Evolutionary conservation across 805 yeast species (phyloP), one percentile per base, ranked within the genome.

Genomic region (Wickerhamomyces subpelliculosus): DNA sequence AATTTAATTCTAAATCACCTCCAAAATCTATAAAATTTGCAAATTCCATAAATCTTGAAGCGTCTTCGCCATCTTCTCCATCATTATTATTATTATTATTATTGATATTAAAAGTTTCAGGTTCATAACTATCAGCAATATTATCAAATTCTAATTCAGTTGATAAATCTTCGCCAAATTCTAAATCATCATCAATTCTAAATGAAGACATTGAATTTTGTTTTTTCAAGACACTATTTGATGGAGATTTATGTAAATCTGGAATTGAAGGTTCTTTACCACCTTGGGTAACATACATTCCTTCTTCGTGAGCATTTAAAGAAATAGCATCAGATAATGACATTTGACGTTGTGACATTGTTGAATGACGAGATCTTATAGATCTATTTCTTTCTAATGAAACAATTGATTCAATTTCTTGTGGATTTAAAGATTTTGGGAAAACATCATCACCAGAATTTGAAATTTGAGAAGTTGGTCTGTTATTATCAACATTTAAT

Each of bases 401-500:
- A 43, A 81, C 80, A 40, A 84, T 84, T 33, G 84, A 78, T 46
- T 80, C 84, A 10, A 84, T 84, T 51, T 84, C 94, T 37, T 72
- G 75, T 0, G 73, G 66, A 40, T 71, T 80, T 24, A 84, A 62
- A 3, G 77, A 72, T 52, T 79, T 83, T 0, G 94, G 94, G 55
- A 84, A 84, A 20, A 84, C 57, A 0, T 78, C 75, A 39, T 82
- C 80, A 20, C 80, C 79, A 5, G 29, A 5, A 62, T 52, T 53
- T 7, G 48, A 41, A 12, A 48, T 45, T 25, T 39, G 43, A 8
- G 54, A 44, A 8, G 37, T 29, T 35, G 37, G 37, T 20, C 48
- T 38, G 28, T 32, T 29, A 18, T 37, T 34, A 8, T 4, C 11
- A 17, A 17, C 19, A 4, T 32, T 16, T n/a, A 50, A 25, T 22